These are phyloP conservation scores for Malus hybrid DNA, from an alignment of 331 rosid genomes.

Conservation along the genomic window DNA sequence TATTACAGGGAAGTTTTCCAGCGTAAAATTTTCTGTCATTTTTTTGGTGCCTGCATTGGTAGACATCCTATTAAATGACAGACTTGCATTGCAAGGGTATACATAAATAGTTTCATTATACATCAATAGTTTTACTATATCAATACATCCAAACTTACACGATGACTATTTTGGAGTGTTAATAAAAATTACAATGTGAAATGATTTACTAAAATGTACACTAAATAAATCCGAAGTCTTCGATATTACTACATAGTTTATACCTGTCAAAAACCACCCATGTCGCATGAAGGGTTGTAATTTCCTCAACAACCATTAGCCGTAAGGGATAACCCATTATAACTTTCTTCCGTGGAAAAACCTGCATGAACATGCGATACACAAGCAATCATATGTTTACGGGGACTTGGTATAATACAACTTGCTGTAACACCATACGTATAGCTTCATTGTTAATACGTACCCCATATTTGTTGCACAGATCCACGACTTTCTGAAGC, in stretches of 20 bases:
- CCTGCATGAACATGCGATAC: conserved; percentile 16
- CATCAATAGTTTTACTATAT: no score
- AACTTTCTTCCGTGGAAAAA: conserved; percentile 37
- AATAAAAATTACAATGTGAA: no score
- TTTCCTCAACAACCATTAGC: conserved; percentile 25
- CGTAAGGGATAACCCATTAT: conserved; percentile 47
- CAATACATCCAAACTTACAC: no score
- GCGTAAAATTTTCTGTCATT: conserved; percentile 27
- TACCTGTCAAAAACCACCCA: conserved; percentile 52
- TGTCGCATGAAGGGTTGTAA: conserved; percentile 35
- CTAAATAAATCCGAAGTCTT: no score
- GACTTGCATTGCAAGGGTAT: no score
- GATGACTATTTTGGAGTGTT: no score
- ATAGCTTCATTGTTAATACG: background rate
- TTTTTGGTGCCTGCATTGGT: conserved; percentile 29
- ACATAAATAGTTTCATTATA: no score
- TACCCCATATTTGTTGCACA: conserved; percentile 43
- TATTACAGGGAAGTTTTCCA: conserved; percentile 29
- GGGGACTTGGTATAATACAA: no score
- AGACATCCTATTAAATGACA: background rate
- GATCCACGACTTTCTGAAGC: conserved; percentile 30
- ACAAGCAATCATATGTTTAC: no score
- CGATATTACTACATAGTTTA: background rate
- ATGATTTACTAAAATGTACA: no score
- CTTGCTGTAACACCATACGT: background rate